phyloP scores from a whole-genome alignment of 1,284 basidiomycete species.

The Apiotrichum veenhuisii region DNA sequence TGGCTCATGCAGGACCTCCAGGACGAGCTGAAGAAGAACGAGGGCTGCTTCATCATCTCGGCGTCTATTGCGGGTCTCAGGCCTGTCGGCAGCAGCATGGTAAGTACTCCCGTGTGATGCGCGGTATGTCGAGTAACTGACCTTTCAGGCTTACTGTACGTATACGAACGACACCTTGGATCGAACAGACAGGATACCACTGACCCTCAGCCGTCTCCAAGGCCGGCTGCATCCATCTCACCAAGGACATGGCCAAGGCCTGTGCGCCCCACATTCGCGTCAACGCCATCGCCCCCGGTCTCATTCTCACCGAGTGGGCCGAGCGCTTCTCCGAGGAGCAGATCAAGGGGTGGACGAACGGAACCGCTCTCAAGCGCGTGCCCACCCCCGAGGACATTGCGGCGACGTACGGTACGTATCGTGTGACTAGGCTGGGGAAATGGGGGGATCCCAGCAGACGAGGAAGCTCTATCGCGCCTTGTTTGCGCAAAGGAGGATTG shows the following conservation, averaged over 20 bases:
- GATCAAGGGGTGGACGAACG: conserved; percentile 9
- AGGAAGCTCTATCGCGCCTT: too few relatives aligned
- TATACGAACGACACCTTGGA: not conserved
- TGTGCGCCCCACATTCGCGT: conserved; percentile 23
- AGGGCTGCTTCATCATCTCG: conserved; percentile 23
- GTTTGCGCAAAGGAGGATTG: too few relatives aligned
- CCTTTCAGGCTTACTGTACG: conserved; percentile 1
- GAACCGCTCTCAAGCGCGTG: conserved; percentile 15
- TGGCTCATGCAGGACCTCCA: conserved; percentile 26
- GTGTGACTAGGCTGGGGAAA: not conserved
- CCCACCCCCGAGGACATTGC: conserved; percentile 21
- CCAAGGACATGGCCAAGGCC: conserved; percentile 24
- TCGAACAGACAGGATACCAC: not conserved
- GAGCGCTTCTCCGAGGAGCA: conserved; percentile 20
- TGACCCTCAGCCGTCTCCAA: conserved; percentile 23
- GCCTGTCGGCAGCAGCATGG: conserved; percentile 28
- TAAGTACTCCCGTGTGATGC: conserved; percentile 5
- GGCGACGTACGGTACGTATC: conserved; percentile 12
- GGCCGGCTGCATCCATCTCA: conserved; percentile 24
- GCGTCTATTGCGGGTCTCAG: conserved; percentile 20
- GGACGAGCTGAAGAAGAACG: conserved; percentile 20
- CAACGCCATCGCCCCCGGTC: conserved; percentile 25
- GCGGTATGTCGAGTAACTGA: not conserved
- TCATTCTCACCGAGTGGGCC: conserved; percentile 29
- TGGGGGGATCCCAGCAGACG: too few relatives aligned